Evolutionary conservation across 495 filamentous ascomycete species (phyloP).

Genomic region (Xylaria nigripes): DNA sequence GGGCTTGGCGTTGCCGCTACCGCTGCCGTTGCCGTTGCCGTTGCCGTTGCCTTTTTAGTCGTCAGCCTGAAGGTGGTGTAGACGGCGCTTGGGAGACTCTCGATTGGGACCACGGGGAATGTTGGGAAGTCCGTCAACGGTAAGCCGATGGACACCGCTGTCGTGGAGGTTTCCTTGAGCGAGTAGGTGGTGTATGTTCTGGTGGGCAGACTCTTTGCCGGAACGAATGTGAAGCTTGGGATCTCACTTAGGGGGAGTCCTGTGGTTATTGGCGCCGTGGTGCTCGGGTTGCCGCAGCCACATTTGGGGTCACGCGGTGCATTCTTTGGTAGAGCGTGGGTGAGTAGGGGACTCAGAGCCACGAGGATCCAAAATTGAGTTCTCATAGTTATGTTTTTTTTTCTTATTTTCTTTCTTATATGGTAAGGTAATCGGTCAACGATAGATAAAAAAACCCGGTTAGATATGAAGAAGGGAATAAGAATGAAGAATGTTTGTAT

Average conservation of each 20-base stretch:
- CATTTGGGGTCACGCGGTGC: not conserved
- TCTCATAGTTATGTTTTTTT: conserved; percentile 9
- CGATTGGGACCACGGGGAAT: not conserved
- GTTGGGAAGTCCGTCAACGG: not conserved
- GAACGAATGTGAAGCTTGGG: not conserved
- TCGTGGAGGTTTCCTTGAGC: not conserved
- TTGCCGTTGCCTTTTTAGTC: not conserved
- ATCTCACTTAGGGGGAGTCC: not conserved
- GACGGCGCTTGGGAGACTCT: not conserved
- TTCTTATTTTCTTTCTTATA: not conserved
- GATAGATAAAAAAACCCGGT: not conserved
- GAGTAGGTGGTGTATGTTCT: conserved; percentile 1
- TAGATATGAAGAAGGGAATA: no score
- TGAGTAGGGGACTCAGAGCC: conserved; percentile 4
- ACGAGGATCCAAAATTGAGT: conserved; percentile 1
- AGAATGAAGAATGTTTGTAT: not conserved
- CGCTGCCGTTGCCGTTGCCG: not conserved
- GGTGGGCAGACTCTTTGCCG: conserved; percentile 2
- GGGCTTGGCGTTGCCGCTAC: not conserved
- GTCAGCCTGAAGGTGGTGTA: not conserved
- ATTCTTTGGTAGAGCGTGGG: conserved; percentile 1
- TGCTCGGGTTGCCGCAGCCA: not conserved
- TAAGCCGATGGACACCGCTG: not conserved
- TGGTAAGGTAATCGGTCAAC: not conserved
- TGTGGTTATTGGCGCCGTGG: not conserved